phyloP scores from a whole-genome alignment of 2,329 filamentous ascomycete species.

The Microcyclosporella mali region DNA sequence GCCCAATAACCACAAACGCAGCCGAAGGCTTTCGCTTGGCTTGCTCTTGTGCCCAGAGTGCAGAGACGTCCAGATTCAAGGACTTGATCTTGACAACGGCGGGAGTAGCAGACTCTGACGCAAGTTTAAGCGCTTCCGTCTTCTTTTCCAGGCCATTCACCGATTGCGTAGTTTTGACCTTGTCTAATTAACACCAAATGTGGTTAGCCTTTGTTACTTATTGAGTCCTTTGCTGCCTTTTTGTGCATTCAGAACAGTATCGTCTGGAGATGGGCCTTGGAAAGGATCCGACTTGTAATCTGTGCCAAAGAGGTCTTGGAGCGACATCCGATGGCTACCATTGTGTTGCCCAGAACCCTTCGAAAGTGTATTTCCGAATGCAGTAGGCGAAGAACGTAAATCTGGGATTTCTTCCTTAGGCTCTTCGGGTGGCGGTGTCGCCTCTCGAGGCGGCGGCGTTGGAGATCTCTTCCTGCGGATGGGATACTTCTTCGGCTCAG shows the following conservation, averaged over 20 bases:
- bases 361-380: slow-evolving; percentile 26
- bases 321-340: slow-evolving; percentile 11
- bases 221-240: slow-evolving; percentile 28
- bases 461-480: slow-evolving; percentile 25
- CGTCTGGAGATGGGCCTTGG: slow-evolving; percentile 30
- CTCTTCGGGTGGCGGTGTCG: slow-evolving; percentile 25
- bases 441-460: slow-evolving; percentile 24
- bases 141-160: slow-evolving; percentile 25
- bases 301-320: slow-evolving; percentile 25
- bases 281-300: slow-evolving; percentile 19
- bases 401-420: slow-evolving; percentile 24
- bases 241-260: slow-evolving; percentile 26
- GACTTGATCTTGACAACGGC: slow-evolving; percentile 46
- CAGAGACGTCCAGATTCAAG: slow-evolving; percentile 73
- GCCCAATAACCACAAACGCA: slow-evolving; percentile 53
- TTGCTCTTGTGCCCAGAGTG: slow-evolving; percentile 23
- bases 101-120: slow-evolving; percentile 13
- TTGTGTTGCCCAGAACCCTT: slow-evolving; percentile 1
- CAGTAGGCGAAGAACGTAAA: slow-evolving; percentile 26
- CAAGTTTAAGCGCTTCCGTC: slow-evolving; percentile 26
- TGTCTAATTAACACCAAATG: slow-evolving; percentile 9
- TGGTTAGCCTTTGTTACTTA: slow-evolving; percentile 21
- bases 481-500: slow-evolving; percentile 58
- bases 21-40: slow-evolving; percentile 22
- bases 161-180: slow-evolving; percentile 14